These are phyloP conservation scores for Pseudotsuga menziesii DNA, from an alignment of 75 land plant species.

Conservation along the genomic window DNA sequence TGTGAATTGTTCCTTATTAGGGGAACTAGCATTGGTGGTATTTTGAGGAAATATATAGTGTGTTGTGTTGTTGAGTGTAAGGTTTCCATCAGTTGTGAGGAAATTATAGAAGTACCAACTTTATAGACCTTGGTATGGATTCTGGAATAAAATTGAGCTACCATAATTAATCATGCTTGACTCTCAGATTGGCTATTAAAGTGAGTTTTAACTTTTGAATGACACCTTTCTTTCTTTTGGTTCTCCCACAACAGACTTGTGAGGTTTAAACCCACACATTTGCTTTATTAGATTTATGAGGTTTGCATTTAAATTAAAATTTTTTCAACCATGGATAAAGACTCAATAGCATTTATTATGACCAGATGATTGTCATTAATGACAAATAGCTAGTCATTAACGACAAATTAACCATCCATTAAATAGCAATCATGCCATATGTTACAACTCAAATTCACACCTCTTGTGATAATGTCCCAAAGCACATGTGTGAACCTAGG, in stretches of 20 bases:
- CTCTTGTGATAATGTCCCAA: too few species aligned
- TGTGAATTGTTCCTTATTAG: neutral
- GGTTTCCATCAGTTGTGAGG: neutral
- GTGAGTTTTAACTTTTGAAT: neutral
- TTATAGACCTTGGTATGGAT: neutral
- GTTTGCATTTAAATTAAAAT: too few species aligned
- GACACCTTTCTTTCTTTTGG: neutral
- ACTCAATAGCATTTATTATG: too few species aligned
- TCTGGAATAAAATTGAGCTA: neutral
- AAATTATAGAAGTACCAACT: neutral
- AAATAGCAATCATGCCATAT: too few species aligned
- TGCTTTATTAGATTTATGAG: too few species aligned
- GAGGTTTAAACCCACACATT: neutral
- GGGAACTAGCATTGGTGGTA: neutral
- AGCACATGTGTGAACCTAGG: too few species aligned
- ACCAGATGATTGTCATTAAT: too few species aligned
- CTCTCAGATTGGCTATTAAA: neutral
- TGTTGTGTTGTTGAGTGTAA: neutral
- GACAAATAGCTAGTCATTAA: too few species aligned
- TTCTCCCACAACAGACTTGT: neutral
- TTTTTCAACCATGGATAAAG: too few species aligned
- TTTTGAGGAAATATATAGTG: neutral
- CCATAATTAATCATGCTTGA: neutral
- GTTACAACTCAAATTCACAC: too few species aligned
- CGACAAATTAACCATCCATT: too few species aligned